phyloP scores from a whole-genome alignment of 2,329 filamentous ascomycete genomes.

The Diaporthe velutina region DNA sequence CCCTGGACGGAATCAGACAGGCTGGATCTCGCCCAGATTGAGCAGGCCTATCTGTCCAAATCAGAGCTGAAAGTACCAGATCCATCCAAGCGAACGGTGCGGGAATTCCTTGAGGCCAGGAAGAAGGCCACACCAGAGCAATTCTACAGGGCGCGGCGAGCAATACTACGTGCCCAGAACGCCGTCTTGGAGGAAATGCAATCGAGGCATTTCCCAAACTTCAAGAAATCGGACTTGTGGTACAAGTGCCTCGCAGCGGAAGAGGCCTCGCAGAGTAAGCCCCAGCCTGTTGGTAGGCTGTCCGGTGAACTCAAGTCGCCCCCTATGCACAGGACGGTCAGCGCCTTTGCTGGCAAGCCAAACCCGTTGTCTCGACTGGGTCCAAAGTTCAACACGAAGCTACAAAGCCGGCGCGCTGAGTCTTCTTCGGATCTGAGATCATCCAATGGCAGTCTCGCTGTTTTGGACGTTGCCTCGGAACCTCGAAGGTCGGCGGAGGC shows the following conservation, averaged over 20 bases:
- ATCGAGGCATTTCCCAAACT: conserved; percentile 82
- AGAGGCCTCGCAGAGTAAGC: conserved; percentile 67
- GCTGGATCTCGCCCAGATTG: conserved; percentile 89
- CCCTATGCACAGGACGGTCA: conserved; percentile 31
- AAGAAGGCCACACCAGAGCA: conserved; percentile 81
- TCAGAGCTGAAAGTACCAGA: conserved; percentile 84
- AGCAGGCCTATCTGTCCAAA: conserved; percentile 87
- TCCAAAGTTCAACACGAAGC: conserved; percentile 51
- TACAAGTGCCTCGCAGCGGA: conserved; percentile 96
- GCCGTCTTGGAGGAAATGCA: conserved; percentile 88
- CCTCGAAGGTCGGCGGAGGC: conserved; percentile 68
- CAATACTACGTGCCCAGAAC: conserved; percentile 86
- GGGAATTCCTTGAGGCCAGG: conserved; percentile 83
- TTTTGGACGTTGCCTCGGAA: conserved; percentile 55
- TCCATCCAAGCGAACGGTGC: conserved; percentile 77
- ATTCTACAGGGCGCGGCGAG: conserved; percentile 85
- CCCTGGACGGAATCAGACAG: conserved; percentile 88
- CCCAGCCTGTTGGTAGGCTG: conserved; percentile 34
- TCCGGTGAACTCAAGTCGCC: conserved; percentile 31
- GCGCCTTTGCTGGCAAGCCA: conserved; percentile 52
- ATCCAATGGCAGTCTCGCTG: conserved; percentile 52
- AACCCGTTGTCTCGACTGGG: conserved; percentile 58
- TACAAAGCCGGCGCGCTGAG: conserved; percentile 54
- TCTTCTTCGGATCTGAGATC: conserved; percentile 63
- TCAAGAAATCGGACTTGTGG: conserved; percentile 93